Conservation (phyloP, 139 green algal genomes). For the Picochlorum sp. region DNA sequence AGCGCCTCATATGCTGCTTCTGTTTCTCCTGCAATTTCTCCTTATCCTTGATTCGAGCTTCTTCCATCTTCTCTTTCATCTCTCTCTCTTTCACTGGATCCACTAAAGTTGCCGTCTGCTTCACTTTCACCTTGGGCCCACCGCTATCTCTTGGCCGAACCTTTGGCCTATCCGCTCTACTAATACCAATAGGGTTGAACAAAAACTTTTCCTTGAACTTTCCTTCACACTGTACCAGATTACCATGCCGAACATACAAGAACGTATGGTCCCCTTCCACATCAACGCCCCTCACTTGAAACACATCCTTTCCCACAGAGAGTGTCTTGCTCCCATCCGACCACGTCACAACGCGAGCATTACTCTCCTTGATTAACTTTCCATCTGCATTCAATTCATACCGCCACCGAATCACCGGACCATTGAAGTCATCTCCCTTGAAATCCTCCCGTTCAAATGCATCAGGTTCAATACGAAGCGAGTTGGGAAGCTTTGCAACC, state of each 20-base stretch:
- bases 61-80: slow-evolving; percentile 28
- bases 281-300: slow-evolving; percentile 55
- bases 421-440: slow-evolving; percentile 32
- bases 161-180: slow-evolving; percentile 48
- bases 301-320: slow-evolving; percentile 62
- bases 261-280: slow-evolving; percentile 45
- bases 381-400: slow-evolving; percentile 23
- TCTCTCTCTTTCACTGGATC: slow-evolving; percentile 36
- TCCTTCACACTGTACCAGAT: slow-evolving; percentile 54
- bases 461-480: slow-evolving; percentile 48
- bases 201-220: slow-evolving; percentile 48
- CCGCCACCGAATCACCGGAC: slow-evolving; percentile 39
- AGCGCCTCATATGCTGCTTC: slow-evolving; percentile 25
- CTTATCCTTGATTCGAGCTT: slow-evolving; percentile 26
- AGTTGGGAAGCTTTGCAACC: slow-evolving; percentile 50
- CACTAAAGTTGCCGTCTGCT: slow-evolving; percentile 27
- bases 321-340: slow-evolving; percentile 64
- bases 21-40: slow-evolving; percentile 29
- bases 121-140: slow-evolving; percentile 20
- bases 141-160: slow-evolving; percentile 40
- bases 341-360: slow-evolving; percentile 70
- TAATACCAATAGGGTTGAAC: slow-evolving; percentile 53
- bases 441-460: slow-evolving; percentile 56
- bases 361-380: slow-evolving; percentile 45
- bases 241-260: slow-evolving; percentile 42